Evolutionary conservation across 164 flowering plant genomes (phyloP).

Genomic region (Taxillus chinensis): DNA sequence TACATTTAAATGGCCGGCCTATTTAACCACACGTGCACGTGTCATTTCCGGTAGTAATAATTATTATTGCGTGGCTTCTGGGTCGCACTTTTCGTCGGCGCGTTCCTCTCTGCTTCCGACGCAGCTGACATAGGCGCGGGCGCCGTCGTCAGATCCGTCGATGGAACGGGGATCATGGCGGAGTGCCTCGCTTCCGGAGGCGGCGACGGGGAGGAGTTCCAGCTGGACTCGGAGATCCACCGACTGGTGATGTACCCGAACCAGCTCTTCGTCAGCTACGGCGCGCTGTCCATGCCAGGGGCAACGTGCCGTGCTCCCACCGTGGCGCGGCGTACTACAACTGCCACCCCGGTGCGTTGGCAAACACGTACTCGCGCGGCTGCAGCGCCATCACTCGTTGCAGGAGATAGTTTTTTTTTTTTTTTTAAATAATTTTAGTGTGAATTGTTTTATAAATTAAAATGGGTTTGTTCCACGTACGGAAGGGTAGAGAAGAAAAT

Average conservation of each 20-base stretch:
- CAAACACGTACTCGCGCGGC: constrained; percentile 78
- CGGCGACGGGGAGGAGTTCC: constrained; percentile 44
- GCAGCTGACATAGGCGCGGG: constrained; percentile 18
- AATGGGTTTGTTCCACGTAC: constrained; percentile 9
- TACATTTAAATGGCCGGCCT: too few species aligned
- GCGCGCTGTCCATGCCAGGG: constrained; percentile 65
- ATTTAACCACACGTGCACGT: too few species aligned
- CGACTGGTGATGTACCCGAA: constrained; percentile 59
- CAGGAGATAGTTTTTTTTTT: too few species aligned
- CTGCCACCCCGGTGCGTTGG: constrained; percentile 66
- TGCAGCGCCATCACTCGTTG: constrained; percentile 80
- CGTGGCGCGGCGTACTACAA: constrained; percentile 97
- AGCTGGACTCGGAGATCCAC: constrained; percentile 63
- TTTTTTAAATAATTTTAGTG: constrained; percentile 9
- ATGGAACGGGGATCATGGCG: constrained; percentile 40
- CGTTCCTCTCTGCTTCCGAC: constrained; percentile 8
- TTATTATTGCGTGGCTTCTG: background rate
- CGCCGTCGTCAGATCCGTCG: constrained; percentile 31
- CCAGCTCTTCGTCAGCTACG: constrained; percentile 72
- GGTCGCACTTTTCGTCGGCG: constrained; percentile 8
- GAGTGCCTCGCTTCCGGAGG: constrained; percentile 35
- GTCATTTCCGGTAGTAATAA: background rate
- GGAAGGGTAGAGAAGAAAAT: background rate
- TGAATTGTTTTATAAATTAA: background rate
- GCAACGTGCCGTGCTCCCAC: constrained; percentile 74